phyloP scores from a whole-genome alignment of 177 flowering plant genomes.

The Vitis hybrid region DNA sequence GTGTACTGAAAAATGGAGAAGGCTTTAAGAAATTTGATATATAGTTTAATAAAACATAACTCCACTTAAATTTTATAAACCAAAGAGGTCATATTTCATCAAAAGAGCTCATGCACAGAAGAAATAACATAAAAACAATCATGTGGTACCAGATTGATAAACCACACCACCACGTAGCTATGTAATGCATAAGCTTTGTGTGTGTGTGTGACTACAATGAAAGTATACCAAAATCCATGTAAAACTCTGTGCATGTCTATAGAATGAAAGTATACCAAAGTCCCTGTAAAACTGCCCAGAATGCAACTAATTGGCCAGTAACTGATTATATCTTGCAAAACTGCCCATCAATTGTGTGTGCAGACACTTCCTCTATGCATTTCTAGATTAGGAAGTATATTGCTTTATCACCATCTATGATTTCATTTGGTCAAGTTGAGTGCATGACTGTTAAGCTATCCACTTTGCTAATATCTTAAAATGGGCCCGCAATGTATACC shows the following conservation, averaged over 20 bases:
- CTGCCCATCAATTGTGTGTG: background rate
- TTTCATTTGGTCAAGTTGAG: background rate
- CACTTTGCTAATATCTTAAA: too few species aligned
- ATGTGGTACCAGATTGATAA: background rate
- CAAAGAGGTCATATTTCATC: background rate
- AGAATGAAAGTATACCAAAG: too few species aligned
- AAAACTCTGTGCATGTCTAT: too few species aligned
- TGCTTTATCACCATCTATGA: background rate
- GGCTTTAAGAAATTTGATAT: background rate
- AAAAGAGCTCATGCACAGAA: background rate
- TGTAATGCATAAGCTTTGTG: too few species aligned
- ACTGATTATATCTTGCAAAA: background rate
- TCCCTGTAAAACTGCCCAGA: background rate
- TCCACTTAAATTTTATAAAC: background rate
- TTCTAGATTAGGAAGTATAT: background rate
- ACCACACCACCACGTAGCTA: background rate
- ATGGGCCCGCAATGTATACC: too few species aligned
- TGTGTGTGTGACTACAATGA: too few species aligned
- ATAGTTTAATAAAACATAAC: background rate
- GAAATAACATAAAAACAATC: background rate
- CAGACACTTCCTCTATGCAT: background rate
- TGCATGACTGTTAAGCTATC: background rate
- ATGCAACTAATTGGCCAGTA: background rate
- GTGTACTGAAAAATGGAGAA: conserved; percentile 48
- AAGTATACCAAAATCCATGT: too few species aligned